Percentiles rank a stretch among this genome's conserved stretches.
These are phyloP conservation scores for Endothia cerciana DNA, from an alignment of 2,329 filamentous ascomycete genomes.

Conservation along the genomic window DNA sequence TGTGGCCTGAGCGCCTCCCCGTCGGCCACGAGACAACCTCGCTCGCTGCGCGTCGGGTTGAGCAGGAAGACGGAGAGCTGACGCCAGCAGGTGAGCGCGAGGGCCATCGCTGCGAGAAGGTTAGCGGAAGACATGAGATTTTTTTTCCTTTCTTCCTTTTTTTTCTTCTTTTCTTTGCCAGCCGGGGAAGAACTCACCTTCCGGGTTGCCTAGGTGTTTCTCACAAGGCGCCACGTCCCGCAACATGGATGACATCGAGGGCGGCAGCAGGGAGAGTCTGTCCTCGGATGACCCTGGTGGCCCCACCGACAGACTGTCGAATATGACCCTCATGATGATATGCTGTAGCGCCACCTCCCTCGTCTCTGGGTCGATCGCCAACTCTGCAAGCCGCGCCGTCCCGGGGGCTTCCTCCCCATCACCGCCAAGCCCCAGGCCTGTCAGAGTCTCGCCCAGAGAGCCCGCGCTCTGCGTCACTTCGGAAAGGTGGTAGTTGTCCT, in stretches of 20 bases:
- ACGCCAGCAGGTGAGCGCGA: slow-evolving; percentile 48
- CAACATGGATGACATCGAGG: slow-evolving; percentile 38
- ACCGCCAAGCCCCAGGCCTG: slow-evolving; percentile 35
- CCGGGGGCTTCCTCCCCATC: not conserved
- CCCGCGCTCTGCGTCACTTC: slow-evolving; percentile 31
- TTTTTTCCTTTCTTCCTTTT: no score
- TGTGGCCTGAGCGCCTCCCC: slow-evolving; percentile 38
- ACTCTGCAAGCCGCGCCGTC: slow-evolving; percentile 32
- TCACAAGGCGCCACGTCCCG: slow-evolving; percentile 37
- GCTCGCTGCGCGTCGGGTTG: slow-evolving; percentile 42
- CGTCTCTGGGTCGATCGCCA: slow-evolving; percentile 40
- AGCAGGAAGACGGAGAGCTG: slow-evolving; percentile 48
- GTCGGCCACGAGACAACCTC: slow-evolving; percentile 40
- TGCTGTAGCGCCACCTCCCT: slow-evolving; percentile 42
- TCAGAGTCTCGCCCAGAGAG: slow-evolving; percentile 34
- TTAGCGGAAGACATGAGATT: no score
- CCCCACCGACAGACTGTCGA: slow-evolving; percentile 40
- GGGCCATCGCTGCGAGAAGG: slow-evolving; percentile 31
- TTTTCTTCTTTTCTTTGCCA: no score
- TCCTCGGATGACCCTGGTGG: slow-evolving; percentile 28
- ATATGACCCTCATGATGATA: slow-evolving; percentile 42
- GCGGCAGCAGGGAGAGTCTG: slow-evolving; percentile 43
- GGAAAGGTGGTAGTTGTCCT: slow-evolving; percentile 43
- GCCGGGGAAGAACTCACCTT: slow-evolving; percentile 37
- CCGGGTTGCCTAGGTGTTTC: slow-evolving; percentile 31